Evolutionary conservation across 75 land plant genomes (phyloP), one percentile per base, ranked within the genome.

Genomic region (Sequoia sempervirens): DNA sequence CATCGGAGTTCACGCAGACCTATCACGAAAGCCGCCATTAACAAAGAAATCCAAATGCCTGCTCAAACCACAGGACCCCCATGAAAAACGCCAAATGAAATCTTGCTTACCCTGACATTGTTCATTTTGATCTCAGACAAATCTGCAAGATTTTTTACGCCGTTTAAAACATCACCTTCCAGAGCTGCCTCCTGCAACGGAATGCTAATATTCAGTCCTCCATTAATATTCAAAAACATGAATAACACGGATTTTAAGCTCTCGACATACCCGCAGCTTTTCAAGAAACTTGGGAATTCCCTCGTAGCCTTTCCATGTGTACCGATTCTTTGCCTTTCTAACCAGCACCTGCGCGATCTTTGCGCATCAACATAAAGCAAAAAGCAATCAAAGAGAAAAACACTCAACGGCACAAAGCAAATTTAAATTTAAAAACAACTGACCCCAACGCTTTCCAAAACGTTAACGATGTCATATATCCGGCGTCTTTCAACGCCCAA

Each of bases 381-480:
- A 5, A 82, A 36, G 56, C 20, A 46, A 76, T 38, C 23, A 38
- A 58, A 3, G 41, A 15, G n/a, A 85, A 28, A 20, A 85, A 46
- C 36, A 50, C 53, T 50, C 53, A 50, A 50, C 53, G 53, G 53
- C 11, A 50, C 53, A 50, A 50, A 50, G 7, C 34, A 73, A 34
- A 41, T 28, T 34, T 32, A 45, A 52, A 40, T 80, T 46, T 26
- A 2, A 50, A 0, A 80, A 82, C 61, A 20, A 79, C 88, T 84
- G 82, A 96, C 98, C 83, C 96, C 95, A 37, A 96, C 86, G 75
- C 98, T 94, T 81, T 96, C 98, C 72, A 96, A 84, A 17, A 96
- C 91, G 85, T 96, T 96, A 37, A 96, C 98, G 61, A 96, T 92
- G 79, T 96, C 98, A 72, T 96, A 96, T 79, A 96, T 96, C 84